phyloP scores from a whole-genome alignment of 2,329 filamentous ascomycete genomes.

The Ceratocystis lukuohia region DNA sequence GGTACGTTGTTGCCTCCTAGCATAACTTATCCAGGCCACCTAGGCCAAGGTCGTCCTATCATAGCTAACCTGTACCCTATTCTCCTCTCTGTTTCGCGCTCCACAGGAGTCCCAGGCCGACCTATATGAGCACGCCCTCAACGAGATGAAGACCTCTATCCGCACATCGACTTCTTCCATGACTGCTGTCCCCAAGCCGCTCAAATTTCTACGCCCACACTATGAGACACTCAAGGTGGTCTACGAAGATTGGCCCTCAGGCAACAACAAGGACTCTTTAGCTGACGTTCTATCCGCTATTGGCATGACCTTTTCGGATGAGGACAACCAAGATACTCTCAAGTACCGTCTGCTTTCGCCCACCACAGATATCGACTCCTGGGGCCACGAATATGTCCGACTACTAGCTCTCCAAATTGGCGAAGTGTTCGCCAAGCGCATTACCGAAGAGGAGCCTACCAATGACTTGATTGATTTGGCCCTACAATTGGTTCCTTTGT shows the following conservation, averaged over 20 bases:
- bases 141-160: conserved; percentile 96
- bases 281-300: conserved; percentile 95
- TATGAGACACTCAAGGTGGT: conserved; percentile 79
- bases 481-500: conserved; percentile 75
- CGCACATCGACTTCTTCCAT: conserved; percentile 99
- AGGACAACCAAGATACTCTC: conserved; percentile 87
- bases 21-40: background rate
- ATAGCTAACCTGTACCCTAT: background rate
- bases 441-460: conserved; percentile 71
- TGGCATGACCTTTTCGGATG: conserved; percentile 97
- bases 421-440: conserved; percentile 77
- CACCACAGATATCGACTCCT: conserved; percentile 83
- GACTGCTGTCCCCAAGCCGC: conserved; percentile 95
- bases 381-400: conserved; percentile 96
- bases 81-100: background rate
- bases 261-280: conserved; percentile 75
- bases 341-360: conserved; percentile 88
- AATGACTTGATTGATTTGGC: conserved; percentile 79
- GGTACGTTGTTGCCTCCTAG: conserved; percentile 35
- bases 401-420: conserved; percentile 93
- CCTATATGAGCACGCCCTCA: conserved; percentile 82
- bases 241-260: conserved; percentile 77
- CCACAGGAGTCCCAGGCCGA: conserved; percentile 66
- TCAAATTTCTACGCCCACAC: conserved; percentile 95
- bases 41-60: conserved; percentile 10